Evolutionary conservation across 306 rosid species (phyloP).

Genomic region (Vigna trinervia): DNA sequence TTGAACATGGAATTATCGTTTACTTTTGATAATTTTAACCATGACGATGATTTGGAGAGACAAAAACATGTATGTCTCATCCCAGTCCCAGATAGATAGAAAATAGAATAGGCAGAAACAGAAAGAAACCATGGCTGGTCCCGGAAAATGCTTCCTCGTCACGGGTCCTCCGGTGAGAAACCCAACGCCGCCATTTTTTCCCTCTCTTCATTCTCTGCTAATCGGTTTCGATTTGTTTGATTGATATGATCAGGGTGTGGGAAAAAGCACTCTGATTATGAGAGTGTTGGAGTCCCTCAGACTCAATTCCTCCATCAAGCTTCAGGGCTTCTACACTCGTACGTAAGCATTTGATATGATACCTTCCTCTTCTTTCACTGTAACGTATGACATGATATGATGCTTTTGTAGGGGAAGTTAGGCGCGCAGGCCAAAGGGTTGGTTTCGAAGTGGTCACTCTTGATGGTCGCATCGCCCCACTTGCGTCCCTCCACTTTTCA

Average conservation of each 20-base stretch:
- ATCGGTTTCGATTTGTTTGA: background rate
- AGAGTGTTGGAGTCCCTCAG: slow-evolving; percentile 66
- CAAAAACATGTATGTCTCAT: too few species aligned
- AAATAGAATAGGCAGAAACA: background rate
- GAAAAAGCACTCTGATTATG: slow-evolving; percentile 74
- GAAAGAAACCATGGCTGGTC: slow-evolving; percentile 46
- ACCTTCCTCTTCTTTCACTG: background rate
- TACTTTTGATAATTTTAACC: too few species aligned
- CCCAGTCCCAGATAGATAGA: too few species aligned
- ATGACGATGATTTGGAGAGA: too few species aligned
- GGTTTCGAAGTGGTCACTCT: slow-evolving; percentile 85
- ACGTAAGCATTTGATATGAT: slow-evolving; percentile 50
- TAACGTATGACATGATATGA: background rate
- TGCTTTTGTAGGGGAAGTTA: slow-evolving; percentile 70
- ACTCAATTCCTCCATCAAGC: slow-evolving; percentile 62
- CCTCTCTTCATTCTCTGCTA: background rate
- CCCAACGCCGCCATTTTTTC: background rate
- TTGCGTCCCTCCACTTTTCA: slow-evolving; percentile 66
- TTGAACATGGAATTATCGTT: background rate
- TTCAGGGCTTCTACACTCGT: slow-evolving; percentile 89
- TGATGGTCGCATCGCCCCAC: slow-evolving; percentile 73
- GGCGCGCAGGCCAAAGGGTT: slow-evolving; percentile 61
- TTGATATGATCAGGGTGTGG: slow-evolving; percentile 67
- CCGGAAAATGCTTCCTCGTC: slow-evolving; percentile 72
- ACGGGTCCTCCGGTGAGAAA: slow-evolving; percentile 76